Conservation (phyloP, 768 basidiomycete genomes). For the Russula sp. region DNA sequence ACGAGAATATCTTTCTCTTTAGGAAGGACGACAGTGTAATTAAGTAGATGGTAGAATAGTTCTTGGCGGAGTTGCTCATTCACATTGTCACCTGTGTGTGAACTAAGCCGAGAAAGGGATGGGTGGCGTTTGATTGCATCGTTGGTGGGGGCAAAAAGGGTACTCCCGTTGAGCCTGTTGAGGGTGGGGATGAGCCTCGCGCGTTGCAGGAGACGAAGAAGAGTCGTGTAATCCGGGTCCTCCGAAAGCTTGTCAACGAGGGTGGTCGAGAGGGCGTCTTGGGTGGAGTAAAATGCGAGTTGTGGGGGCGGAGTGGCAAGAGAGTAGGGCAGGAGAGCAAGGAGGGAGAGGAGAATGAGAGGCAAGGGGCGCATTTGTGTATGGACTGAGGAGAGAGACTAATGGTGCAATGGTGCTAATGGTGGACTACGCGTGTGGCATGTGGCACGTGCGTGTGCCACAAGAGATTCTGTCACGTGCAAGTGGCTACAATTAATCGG, state of each 20-base stretch:
- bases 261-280: conserved; percentile 46
- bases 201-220: conserved; percentile 75
- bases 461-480: too few species aligned
- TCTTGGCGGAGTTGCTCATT: conserved; percentile 83
- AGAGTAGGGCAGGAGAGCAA: conserved; percentile 39
- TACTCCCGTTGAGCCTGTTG: conserved; percentile 77
- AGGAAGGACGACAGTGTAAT: conserved; percentile 61
- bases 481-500: too few species aligned
- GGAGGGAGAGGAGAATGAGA: conserved; percentile 19
- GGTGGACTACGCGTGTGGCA: too few species aligned
- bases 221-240: conserved; percentile 73
- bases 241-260: conserved; percentile 74
- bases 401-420: too few species aligned
- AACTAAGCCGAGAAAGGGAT: conserved; percentile 39
- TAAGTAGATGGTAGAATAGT: conserved; percentile 91
- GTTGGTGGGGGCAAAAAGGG: conserved; percentile 95
- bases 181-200: conserved; percentile 89
- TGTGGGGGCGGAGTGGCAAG: conserved; percentile 44
- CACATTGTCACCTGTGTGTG: conserved; percentile 68
- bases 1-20: conserved; percentile 42
- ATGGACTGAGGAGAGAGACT: conserved; percentile 12
- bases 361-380: conserved; percentile 19
- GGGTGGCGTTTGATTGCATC: conserved; percentile 68
- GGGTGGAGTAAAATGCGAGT: conserved; percentile 34
- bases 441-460: too few species aligned